Base-by-base conservation (phyloP, 176 grass and related monocot species). In the Carex cristatella region DNA sequence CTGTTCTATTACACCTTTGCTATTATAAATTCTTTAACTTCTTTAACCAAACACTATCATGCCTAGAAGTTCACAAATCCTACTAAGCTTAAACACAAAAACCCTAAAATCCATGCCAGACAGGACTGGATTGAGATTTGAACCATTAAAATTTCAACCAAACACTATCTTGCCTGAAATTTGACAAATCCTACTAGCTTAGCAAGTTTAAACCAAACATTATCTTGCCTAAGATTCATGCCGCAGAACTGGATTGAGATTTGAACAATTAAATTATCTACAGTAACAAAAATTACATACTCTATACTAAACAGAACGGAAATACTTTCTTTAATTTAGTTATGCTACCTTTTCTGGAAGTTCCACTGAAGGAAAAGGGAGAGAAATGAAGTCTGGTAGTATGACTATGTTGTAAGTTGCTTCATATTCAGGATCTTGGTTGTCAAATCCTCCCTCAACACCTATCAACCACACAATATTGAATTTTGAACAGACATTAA, bases 341-440 rank as follows among this genome's bases (percentile, higher is more conserved):
- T 66, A 79, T 1, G 28, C 53, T 91, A 99, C 96, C 93, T 99
- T 99, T 84, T 99, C 93, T 88, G 93, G 96, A 57, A 99, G 91
- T 30, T 99, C 93, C 79, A 95, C 93, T 76, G 93, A 99, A 13
- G 96, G 96, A 87, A 99, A 95, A 18, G 90, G 91, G 69, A 99
- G 93, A 83, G 86, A 92, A 35, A 89, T 16, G 62, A 92, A 95
- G 62, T 95, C 93, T 80, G 96, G 96, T 69, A 99, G 88, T 73
- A 99, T 92, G 49, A 92, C 84, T 79, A 99, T 95, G 85, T 91
- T 86, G 67, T 76, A 85, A 82, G 87, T 88, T 53, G 89, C 86
- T 31, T 94, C 93, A n/a, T 92, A 99, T 72, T 99, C 96, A 61
- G 88, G 86, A 85, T 99, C 96, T 81, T 95, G 93, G 83, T 95